Evolutionary conservation across 345 rosid species (phyloP), one percentile per base, ranked within the genome.

Genomic region (Theobroma cacao): DNA sequence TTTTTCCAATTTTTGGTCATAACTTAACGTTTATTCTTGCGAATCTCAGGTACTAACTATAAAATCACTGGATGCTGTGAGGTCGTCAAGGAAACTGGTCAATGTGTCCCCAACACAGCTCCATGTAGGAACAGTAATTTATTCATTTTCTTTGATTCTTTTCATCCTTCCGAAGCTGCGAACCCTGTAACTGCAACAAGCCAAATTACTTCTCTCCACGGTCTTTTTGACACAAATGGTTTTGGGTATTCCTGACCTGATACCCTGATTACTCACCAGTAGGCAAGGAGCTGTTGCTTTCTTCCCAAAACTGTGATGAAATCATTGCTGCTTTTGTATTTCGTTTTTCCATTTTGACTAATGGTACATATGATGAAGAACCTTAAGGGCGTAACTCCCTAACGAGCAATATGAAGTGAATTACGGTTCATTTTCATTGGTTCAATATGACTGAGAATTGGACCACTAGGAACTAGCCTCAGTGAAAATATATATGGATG

Each of bases 111-210:
- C 0, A 41, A 55, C 34, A 73, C 75, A 31, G 67, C 45, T 52
- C 82, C 89, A 11, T 86, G 91, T 47, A 18, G 3, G 7, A 17
- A 83, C 20, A 83, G 90, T 63, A 31, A 11, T 8, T 3, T 10
- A 2, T 60, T 53, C 30, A 1, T 78, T 28, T 90, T 88, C 60
- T 88, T 84, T 80, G 93, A 88, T 62, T 80, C 84, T 3, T 87
- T 87, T 53, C 90, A 88, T 78, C 87, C 89, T 3, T 76, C 90
- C 0, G 89, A 87, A 48, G 79, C 79, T 26, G 74, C 63, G 5
- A 83, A 90, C 47, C 3, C 4, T 1, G 0, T 75, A 1, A 87
- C 85, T 7, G 66, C 43, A 64, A 58, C 72, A 52, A 60, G 0
- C 8, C 10, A 6, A 52, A 53, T 53, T 7, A 8, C 0, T n/a